Evolutionary conservation across 306 rosid genomes (phyloP), one percentile per base, ranked within the genome.

Genomic region (Biancaea sappan): DNA sequence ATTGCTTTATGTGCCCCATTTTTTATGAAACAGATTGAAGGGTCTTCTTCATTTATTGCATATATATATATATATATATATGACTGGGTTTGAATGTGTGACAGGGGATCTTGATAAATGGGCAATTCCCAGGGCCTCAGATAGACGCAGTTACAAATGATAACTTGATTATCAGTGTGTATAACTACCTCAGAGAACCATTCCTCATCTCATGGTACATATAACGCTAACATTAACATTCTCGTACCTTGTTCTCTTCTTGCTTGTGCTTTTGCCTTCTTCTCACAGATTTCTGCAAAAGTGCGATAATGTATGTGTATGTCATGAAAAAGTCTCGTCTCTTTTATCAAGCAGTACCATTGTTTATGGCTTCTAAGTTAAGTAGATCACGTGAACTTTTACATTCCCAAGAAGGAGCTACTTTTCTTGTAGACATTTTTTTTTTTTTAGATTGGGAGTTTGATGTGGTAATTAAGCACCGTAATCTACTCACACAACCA

Each of bases 61-160:
- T 0, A 18, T 69, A 1, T 31, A n/a, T n/a, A n/a, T n/a, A n/a
- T n/a, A n/a, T n/a, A n/a, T n/a, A n/a, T n/a, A n/a, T n/a, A n/a
- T n/a, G n/a, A n/a, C 41, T 57, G 57, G 43, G 16, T 38, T 28
- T 61, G 37, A 52, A 64, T 40, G 66, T 19, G 56, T 24, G 77
- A 79, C 86, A 87, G 92, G 96, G 89, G 51, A 90, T 90, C 78
- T 84, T 90, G 87, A 87, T 90, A 48, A 90, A 87, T 76, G 88
- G 89, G 67, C 87, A 90, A 69, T 90, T 87, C 70, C 96, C 92
- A 31, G 96, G 92, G 64, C 90, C 96, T 38, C 87, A 82, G 53
- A 87, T 90, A 32, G 96, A 90, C 29, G 89, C 92, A 43, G 82
- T 87, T 21, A 87, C 96, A 28, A 87, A 90, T 77, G 89, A 85